Conservation (phyloP, 352 stramenopile species). For the Discostella stelligera region DNA sequence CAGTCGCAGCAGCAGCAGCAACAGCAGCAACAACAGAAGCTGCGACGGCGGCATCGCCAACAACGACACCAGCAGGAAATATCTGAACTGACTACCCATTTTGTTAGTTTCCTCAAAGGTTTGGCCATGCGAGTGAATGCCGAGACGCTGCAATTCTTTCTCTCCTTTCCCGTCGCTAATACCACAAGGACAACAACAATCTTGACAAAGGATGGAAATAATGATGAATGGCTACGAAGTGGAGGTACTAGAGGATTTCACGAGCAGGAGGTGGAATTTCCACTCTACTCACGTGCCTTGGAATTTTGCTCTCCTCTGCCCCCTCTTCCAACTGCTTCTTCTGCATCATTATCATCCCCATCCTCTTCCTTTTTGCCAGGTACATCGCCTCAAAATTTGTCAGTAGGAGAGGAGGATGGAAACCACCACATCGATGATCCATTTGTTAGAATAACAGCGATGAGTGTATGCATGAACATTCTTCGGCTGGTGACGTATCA, state of each 20-base stretch:
- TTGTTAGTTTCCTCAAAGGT: conserved; percentile 81
- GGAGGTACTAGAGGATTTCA: background rate
- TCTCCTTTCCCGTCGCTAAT: conserved; percentile 57
- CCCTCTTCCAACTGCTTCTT: background rate
- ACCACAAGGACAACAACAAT: background rate
- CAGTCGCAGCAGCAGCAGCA: conserved; percentile 31
- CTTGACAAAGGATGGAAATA: background rate
- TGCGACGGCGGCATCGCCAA: conserved; percentile 4
- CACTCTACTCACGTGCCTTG: conserved; percentile 78
- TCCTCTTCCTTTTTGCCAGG: background rate
- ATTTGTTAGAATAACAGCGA: conserved; percentile 78
- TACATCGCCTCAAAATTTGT: too few species aligned
- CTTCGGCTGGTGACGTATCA: conserved; percentile 66
- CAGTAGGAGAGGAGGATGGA: background rate
- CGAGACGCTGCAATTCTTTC: conserved; percentile 82
- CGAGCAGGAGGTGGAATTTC: conserved; percentile 64
- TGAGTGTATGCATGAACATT: conserved; percentile 83
- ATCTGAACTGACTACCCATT: conserved; percentile 75
- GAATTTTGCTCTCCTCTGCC: conserved; percentile 63
- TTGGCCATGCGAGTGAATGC: conserved; percentile 79
- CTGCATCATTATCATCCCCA: conserved; percentile 31
- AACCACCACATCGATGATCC: conserved; percentile 44
- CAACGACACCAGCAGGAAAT: conserved; percentile 48
- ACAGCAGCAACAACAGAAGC: background rate
- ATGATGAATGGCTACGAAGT: background rate